A percentile compares a stretch with the other conserved stretches of the same genome.
Conservation (phyloP, 176 grass and related monocot genomes). For the Luzula sylvatica region DNA sequence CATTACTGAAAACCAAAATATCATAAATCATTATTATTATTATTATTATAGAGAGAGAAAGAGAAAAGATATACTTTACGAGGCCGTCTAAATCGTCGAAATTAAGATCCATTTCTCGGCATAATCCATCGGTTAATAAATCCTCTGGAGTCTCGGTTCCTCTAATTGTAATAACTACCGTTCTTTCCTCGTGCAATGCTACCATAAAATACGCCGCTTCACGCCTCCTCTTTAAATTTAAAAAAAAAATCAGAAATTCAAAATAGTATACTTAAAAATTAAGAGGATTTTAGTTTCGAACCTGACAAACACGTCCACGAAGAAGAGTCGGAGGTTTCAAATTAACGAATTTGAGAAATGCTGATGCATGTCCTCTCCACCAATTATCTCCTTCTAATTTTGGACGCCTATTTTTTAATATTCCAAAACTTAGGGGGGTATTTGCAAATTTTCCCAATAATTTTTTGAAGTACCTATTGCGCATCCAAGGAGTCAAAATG, state of each 20-base stretch:
- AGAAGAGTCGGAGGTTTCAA: constrained; percentile 69
- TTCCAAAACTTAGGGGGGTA: background rate
- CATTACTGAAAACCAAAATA: constrained; percentile 39
- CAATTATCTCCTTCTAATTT: constrained; percentile 98
- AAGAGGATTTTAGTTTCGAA: constrained; percentile 16
- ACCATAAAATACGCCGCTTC: constrained; percentile 96
- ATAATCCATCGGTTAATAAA: constrained; percentile 87
- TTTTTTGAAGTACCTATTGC: constrained; percentile 39
- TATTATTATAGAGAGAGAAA: background rate
- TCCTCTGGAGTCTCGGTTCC: constrained; percentile 96
- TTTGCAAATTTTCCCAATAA: background rate
- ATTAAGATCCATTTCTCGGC: constrained; percentile 77
- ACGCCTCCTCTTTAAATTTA: constrained; percentile 50
- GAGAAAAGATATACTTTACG: constrained; percentile 40
- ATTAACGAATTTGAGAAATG: constrained; percentile 80
- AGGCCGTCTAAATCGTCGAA: constrained; percentile 83
- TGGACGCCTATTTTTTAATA: constrained; percentile 52
- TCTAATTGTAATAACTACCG: constrained; percentile 66
- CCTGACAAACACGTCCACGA: constrained; percentile 67
- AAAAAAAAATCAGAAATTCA: background rate
- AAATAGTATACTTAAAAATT: background rate
- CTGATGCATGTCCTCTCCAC: constrained; percentile 93
- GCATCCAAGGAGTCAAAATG: constrained; percentile 73
- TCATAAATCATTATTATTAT: constrained; percentile 1
- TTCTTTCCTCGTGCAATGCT: constrained; percentile 67